phyloP scores from a whole-genome alignment of 768 basidiomycete species.

The Agaricus subrufescens region DNA sequence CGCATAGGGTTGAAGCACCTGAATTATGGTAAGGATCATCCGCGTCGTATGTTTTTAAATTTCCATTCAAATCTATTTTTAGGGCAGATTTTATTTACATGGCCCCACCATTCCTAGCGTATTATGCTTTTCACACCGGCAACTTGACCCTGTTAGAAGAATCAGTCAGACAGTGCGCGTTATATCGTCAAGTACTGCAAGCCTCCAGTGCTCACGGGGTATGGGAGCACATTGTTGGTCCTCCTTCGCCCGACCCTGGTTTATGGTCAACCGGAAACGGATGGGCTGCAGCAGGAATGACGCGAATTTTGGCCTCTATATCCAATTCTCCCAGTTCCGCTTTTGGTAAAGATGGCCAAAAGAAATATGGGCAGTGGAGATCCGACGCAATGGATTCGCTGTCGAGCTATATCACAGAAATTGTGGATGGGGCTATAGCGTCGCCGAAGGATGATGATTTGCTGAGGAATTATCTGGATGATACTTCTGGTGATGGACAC shows the following conservation, averaged over 20 bases:
- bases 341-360: conserved; percentile 18
- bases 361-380: conserved; percentile 17
- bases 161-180: conserved; percentile 32
- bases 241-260: conserved; percentile 31
- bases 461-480: conserved; percentile 37
- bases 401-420: conserved; percentile 37
- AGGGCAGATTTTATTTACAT: conserved; percentile 51
- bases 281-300: conserved; percentile 63
- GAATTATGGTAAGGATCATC: conserved; percentile 38
- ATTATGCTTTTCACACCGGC: conserved; percentile 34
- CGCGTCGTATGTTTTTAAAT: background rate
- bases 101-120: conserved; percentile 48
- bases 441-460: conserved; percentile 28
- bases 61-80: background rate
- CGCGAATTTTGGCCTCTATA: conserved; percentile 49
- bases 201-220: conserved; percentile 20
- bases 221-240: conserved; percentile 43
- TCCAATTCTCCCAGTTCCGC: conserved; percentile 28
- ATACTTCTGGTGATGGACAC: conserved; percentile 18
- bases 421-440: conserved; percentile 36
- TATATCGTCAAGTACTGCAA: conserved; percentile 33
- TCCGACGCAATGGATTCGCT: conserved; percentile 22
- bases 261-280: conserved; percentile 57
- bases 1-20: conserved; percentile 31
- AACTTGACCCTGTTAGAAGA: conserved; percentile 31